Evolutionary conservation across 345 rosid genomes (phyloP).

Genomic region (Angophora floribunda): DNA sequence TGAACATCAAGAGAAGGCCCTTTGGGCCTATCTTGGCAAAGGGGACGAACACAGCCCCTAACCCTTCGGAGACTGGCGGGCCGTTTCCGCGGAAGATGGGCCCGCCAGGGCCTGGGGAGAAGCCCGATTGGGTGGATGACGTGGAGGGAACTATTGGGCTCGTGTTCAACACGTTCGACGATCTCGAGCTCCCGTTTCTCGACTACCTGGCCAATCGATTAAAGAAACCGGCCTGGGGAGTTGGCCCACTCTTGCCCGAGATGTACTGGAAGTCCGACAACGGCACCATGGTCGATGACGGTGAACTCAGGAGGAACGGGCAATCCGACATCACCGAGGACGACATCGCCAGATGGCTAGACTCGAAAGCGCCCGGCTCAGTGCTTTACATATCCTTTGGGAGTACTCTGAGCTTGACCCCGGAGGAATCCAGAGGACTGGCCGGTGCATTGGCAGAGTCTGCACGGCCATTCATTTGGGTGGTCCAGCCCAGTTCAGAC

Average conservation of each 20-base stretch:
- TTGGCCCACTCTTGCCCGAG: conserved; percentile 21
- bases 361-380: conserved; percentile 5
- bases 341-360: conserved; percentile 8
- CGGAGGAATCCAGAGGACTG: conserved; percentile 10
- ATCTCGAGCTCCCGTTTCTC: conserved; percentile 25
- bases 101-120: conserved; percentile 1
- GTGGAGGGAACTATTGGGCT: neutral
- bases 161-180: conserved; percentile 27
- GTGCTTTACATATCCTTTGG: conserved; percentile 21
- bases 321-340: conserved; percentile 6
- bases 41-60: neutral
- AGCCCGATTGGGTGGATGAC: neutral
- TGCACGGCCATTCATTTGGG: conserved; percentile 17
- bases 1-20: conserved; percentile 9
- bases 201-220: conserved; percentile 11
- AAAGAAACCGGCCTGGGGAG: conserved; percentile 20
- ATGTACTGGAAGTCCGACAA: conserved; percentile 8
- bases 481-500: conserved; percentile 10
- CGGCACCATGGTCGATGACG: neutral
- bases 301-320: neutral
- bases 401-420: neutral
- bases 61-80: neutral
- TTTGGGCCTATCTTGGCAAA: neutral
- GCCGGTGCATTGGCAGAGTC: conserved; percentile 9
- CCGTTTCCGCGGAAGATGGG: neutral